Percentiles rank a stretch among this genome's conserved stretches.
Conservation (phyloP, 1,139 yeast genomes). For the Yamadazyma diospyri region DNA sequence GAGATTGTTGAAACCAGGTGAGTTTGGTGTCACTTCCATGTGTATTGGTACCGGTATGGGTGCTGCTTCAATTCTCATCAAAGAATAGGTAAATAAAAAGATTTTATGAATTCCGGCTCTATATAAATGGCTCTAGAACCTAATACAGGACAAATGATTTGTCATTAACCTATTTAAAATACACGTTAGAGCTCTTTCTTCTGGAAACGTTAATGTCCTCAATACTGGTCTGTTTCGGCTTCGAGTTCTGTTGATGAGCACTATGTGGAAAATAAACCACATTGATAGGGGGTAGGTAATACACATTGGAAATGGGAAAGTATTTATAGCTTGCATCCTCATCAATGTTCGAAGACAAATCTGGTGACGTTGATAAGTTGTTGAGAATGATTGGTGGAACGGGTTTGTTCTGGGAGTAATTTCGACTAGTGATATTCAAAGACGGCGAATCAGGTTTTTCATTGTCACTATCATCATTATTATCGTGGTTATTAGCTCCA, state of each 20-base stretch:
- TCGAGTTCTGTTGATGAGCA: conserved; percentile 38
- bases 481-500: conserved; percentile 1
- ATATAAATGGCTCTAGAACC: neutral
- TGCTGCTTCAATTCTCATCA: conserved; percentile 83
- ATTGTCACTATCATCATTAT: conserved; percentile 5
- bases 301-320: conserved; percentile 54
- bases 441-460: conserved; percentile 4
- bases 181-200: conserved; percentile 30
- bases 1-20: conserved; percentile 74
- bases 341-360: conserved; percentile 4
- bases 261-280: conserved; percentile 61
- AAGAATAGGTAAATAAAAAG: conserved; percentile 29
- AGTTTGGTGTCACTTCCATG: conserved; percentile 91
- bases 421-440: neutral
- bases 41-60: conserved; percentile 99
- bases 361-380: conserved; percentile 8
- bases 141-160: no score
- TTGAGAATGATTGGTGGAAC: neutral
- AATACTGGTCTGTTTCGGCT: conserved; percentile 10
- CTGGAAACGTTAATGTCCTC: conserved; percentile 12
- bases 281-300: conserved; percentile 57
- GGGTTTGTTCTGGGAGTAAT: neutral
- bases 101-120: neutral
- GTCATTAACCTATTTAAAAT: conserved; percentile 26
- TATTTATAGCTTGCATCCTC: conserved; percentile 40